These are phyloP conservation scores for Echria macrotheca DNA, from an alignment of 495 filamentous ascomycete genomes.

Conservation along the genomic window DNA sequence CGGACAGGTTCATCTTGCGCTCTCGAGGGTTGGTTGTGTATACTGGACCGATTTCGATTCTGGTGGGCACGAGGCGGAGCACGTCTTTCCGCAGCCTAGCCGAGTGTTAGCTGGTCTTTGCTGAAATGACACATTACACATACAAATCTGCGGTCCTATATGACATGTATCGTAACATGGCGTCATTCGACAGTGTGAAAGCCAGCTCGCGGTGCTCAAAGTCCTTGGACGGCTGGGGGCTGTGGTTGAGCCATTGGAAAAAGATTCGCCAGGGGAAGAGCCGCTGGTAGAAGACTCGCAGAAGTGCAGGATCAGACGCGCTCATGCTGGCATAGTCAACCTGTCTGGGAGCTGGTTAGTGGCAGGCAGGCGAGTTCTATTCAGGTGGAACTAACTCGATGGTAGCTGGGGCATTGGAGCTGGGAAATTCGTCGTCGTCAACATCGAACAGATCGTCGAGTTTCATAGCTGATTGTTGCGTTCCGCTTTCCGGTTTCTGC, in stretches of 20 bases:
- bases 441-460: constrained; percentile 72
- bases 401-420: constrained; percentile 37
- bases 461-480: constrained; percentile 37
- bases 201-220: constrained; percentile 94
- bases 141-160: constrained; percentile 81
- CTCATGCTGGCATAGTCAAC: constrained; percentile 10
- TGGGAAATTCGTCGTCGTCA: constrained; percentile 70
- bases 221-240: constrained; percentile 74
- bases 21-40: constrained; percentile 92
- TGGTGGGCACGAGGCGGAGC: constrained; percentile 74
- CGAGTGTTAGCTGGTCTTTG: constrained; percentile 4
- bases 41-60: constrained; percentile 96
- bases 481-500: neutral
- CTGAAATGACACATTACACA: constrained; percentile 23
- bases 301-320: constrained; percentile 68
- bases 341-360: constrained; percentile 18
- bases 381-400: constrained; percentile 24
- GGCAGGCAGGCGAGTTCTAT: neutral
- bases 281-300: constrained; percentile 90
- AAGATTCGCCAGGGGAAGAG: constrained; percentile 92
- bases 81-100: constrained; percentile 83
- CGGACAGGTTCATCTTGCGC: constrained; percentile 73
- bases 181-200: constrained; percentile 83
- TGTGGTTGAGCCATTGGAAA: constrained; percentile 98
- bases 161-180: constrained; percentile 87